These are phyloP conservation scores for Penicillium roqueforti DNA, from an alignment of 495 filamentous ascomycete species.

Conservation along the genomic window DNA sequence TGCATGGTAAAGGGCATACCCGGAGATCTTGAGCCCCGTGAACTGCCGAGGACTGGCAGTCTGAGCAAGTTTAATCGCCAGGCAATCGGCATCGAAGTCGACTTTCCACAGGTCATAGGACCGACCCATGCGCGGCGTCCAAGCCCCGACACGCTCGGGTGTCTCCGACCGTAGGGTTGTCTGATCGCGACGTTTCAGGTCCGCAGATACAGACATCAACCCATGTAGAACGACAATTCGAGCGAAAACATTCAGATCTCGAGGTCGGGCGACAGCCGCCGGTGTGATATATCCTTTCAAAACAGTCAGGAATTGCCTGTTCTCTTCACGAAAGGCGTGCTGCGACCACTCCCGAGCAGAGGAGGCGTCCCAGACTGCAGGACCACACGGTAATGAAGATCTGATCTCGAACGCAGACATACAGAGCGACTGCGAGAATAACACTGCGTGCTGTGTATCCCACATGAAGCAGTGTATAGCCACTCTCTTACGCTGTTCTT, in stretches of 20 bases:
- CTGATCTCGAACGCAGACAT: constrained; percentile 57
- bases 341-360: constrained; percentile 45
- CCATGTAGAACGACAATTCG: constrained; percentile 49
- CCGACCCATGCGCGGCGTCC: constrained; percentile 44
- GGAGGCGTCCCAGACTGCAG: constrained; percentile 48
- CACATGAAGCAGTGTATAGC: constrained; percentile 57
- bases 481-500: constrained; percentile 51
- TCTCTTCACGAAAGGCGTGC: constrained; percentile 25
- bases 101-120: constrained; percentile 53
- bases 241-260: constrained; percentile 45
- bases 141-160: constrained; percentile 39
- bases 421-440: constrained; percentile 55
- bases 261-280: constrained; percentile 24
- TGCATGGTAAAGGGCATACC: constrained; percentile 47
- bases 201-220: constrained; percentile 53
- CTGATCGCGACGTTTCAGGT: constrained; percentile 53
- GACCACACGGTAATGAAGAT: constrained; percentile 43
- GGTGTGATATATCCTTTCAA: constrained; percentile 51
- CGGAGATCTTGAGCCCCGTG: constrained; percentile 37
- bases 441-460: constrained; percentile 54
- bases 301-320: constrained; percentile 39
- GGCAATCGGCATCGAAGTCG: constrained; percentile 48
- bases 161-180: constrained; percentile 41
- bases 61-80: constrained; percentile 31
- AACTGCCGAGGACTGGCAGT: constrained; percentile 33